A percentile compares a stretch with the other conserved stretches of the same genome.
These are phyloP conservation scores for Tremella yokohamensis DNA, from an alignment of 768 basidiomycete species.

Conservation along the genomic window DNA sequence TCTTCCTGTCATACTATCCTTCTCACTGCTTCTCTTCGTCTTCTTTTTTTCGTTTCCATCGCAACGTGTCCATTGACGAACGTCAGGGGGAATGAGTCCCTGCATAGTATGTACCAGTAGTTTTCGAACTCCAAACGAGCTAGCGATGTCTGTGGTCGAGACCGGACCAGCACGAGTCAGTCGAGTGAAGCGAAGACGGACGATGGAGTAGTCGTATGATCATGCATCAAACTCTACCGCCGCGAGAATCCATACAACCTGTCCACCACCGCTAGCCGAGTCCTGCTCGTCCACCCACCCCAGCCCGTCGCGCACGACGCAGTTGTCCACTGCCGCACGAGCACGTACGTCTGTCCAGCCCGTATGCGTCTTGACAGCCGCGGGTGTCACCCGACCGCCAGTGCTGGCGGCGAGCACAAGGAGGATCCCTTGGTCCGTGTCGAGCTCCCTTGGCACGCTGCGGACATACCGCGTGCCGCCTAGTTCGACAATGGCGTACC, in stretches of 20 bases:
- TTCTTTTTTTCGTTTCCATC: too few species aligned
- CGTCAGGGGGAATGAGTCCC: too few species aligned
- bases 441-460: conserved; percentile 83
- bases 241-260: conserved; percentile 82
- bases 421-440: conserved; percentile 80
- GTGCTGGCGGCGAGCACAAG: conserved; percentile 57
- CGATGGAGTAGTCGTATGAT: too few species aligned
- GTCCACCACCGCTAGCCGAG: conserved; percentile 57
- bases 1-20: too few species aligned
- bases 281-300: conserved; percentile 90
- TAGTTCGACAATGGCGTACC: conserved; percentile 76
- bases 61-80: too few species aligned
- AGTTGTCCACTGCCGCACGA: conserved; percentile 74
- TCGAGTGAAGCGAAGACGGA: too few species aligned
- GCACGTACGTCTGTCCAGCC: conserved; percentile 80
- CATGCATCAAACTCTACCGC: conserved; percentile 60
- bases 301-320: conserved; percentile 82
- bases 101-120: too few species aligned
- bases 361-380: conserved; percentile 58
- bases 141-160: too few species aligned
- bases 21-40: too few species aligned
- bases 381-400: conserved; percentile 65
- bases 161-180: too few species aligned
- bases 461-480: conserved; percentile 56
- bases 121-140: too few species aligned